phyloP scores from a whole-genome alignment of 2,329 filamentous ascomycete species.

The Fusarium sp. region DNA sequence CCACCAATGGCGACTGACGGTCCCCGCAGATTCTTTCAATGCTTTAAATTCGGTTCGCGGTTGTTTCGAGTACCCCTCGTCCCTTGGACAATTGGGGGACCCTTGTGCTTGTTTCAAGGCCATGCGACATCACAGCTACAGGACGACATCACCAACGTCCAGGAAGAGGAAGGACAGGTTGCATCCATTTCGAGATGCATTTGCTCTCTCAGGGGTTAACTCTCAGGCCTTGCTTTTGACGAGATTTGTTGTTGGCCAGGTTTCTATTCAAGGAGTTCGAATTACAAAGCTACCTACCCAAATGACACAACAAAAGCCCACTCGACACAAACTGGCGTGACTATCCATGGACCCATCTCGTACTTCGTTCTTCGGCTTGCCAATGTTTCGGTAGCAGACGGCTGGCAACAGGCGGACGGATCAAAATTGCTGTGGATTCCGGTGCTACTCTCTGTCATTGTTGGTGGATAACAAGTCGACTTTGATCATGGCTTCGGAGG shows the following conservation, averaged over 20 bases:
- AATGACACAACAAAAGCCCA: neutral
- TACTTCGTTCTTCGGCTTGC: conserved; percentile 10
- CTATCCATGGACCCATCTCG: conserved; percentile 4
- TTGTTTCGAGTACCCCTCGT: conserved; percentile 30
- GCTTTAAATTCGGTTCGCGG: conserved; percentile 30
- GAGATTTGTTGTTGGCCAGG: neutral
- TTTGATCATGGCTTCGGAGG: conserved; percentile 5
- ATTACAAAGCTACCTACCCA: neutral
- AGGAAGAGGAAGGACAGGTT: conserved; percentile 12
- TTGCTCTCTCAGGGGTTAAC: conserved; percentile 3
- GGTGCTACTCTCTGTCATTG: conserved; percentile 21
- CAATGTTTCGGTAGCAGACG: conserved; percentile 14
- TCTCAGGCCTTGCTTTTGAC: conserved; percentile 1
- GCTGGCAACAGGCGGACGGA: conserved; percentile 22
- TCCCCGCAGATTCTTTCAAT: conserved; percentile 33
- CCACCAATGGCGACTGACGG: conserved; percentile 30
- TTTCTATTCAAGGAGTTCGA: neutral
- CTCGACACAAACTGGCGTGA: neutral
- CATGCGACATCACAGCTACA: conserved; percentile 29
- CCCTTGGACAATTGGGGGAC: conserved; percentile 11
- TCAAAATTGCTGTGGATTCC: conserved; percentile 15
- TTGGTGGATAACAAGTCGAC: conserved; percentile 13
- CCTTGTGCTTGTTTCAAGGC: conserved; percentile 41
- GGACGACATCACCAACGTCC: conserved; percentile 15
- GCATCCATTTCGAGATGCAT: neutral